phyloP scores from a whole-genome alignment of 2,329 filamentous ascomycete species.

The Xylaria multiplex region DNA sequence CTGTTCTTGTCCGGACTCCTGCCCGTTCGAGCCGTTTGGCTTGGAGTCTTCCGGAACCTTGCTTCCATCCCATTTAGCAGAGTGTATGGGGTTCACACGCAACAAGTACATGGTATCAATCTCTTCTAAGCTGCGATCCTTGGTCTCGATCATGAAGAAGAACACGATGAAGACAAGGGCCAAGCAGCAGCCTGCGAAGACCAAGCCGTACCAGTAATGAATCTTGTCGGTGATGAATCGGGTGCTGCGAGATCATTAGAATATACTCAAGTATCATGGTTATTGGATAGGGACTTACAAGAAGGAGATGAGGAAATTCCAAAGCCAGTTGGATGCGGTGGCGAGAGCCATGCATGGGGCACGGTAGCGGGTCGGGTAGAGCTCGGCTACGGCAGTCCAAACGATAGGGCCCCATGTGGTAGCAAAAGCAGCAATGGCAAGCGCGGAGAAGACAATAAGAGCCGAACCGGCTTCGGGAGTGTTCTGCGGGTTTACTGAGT shows the following conservation, averaged over 20 bases:
- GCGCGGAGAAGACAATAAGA: constrained; percentile 74
- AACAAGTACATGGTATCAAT: constrained; percentile 79
- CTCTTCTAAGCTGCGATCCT: constrained; percentile 77
- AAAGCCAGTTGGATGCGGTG: constrained; percentile 70
- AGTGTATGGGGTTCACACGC: constrained; percentile 61
- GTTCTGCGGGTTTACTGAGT: constrained; percentile 54
- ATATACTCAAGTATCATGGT: not conserved
- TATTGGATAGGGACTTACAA: constrained; percentile 50
- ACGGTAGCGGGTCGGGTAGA: constrained; percentile 69
- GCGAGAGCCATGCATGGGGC: constrained; percentile 65
- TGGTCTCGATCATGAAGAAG: constrained; percentile 79
- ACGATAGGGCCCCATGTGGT: constrained; percentile 76
- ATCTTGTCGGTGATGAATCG: constrained; percentile 78
- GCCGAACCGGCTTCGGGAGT: constrained; percentile 63
- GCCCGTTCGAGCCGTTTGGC: not conserved
- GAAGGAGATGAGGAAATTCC: constrained; percentile 69
- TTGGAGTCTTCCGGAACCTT: constrained; percentile 41
- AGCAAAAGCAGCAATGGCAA: constrained; percentile 75
- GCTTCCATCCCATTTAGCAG: constrained; percentile 51
- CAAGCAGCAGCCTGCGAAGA: constrained; percentile 75
- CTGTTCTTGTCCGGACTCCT: not conserved
- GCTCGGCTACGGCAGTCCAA: constrained; percentile 72
- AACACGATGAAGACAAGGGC: constrained; percentile 73
- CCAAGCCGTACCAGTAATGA: constrained; percentile 75
- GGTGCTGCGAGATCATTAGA: constrained; percentile 56